Conservation (phyloP, 495 filamentous ascomycete genomes). For the Penicillium maclennaniae region DNA sequence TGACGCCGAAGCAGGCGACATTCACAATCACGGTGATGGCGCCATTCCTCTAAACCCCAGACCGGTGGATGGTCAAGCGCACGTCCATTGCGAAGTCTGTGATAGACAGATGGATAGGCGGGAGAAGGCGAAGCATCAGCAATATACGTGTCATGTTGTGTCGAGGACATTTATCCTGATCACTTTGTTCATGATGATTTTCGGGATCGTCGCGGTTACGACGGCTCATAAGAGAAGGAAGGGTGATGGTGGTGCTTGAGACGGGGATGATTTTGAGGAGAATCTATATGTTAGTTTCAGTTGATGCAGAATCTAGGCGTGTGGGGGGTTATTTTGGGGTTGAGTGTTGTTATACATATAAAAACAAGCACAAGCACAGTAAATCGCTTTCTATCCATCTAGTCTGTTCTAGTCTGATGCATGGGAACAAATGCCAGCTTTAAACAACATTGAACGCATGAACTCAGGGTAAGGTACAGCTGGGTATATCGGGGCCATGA, state of each 20-base stretch:
- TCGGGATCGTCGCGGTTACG: conserved; percentile 7
- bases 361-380: not conserved
- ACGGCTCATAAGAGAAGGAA: not conserved
- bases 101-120: conserved; percentile 11
- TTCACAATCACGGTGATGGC: not conserved
- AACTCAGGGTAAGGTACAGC: not conserved
- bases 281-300: not conserved
- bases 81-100: conserved; percentile 15
- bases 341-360: too few relatives aligned
- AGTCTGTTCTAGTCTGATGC: not conserved
- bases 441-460: too few relatives aligned
- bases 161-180: conserved; percentile 11
- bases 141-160: conserved; percentile 6
- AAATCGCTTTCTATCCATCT: not conserved
- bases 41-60: not conserved
- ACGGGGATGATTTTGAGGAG: not conserved
- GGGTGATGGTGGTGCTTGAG: not conserved
- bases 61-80: not conserved
- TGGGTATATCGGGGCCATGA: conserved; percentile 7
- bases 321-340: too few relatives aligned
- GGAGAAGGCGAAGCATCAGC: conserved; percentile 1
- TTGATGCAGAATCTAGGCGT: too few relatives aligned
- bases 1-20: not conserved
- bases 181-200: conserved; percentile 11
- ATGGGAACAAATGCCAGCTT: not conserved